Base-by-base conservation (phyloP, 164 flowering plant species). In the Aristolochia contorta region DNA sequence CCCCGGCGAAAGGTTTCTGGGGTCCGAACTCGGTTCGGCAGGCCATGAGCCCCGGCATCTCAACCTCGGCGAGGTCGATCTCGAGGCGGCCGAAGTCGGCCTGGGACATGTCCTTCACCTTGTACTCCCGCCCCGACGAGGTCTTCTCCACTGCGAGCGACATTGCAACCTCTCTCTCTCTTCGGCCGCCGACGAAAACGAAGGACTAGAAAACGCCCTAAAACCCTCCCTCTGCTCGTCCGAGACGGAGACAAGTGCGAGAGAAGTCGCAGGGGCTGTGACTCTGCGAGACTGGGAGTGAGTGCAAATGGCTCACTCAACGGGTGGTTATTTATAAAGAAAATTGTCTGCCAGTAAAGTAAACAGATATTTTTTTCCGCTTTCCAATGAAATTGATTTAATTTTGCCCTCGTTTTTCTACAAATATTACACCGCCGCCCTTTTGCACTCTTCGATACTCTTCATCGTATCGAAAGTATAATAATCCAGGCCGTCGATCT, bases 21-120 rank as follows among this genome's bases (percentile, higher is more conserved):
- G 69, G 67, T n/a, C 74, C 70, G 70, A 71, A 71, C 56, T 66
- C 74, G 22, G 69, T 16, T 4, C 74, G 59, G 69, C 69, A 66
- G 58, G 74, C 16, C 67, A 71, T 71, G 47, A 69, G 60, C 0
- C 72, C 72, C n/a, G 72, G 72, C 72, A 69, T 69, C 51, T 69
- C 72, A 20, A 63, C 72, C 60, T 69, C 72, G 23, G 72, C 72
- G 30, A 69, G 72, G 15, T 69, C 72, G 52, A 69, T 33, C 67
- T 69, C 72, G 21, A 69, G 60, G 20, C 72, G 72, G 23, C 72
- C 72, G 61, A 69, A 69, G 49, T 69, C 72, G 6, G 73, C 73
- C 62, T 61, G 73, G 21, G 73, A 65, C 73, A 70, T 61, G 66
- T 70, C 73, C 56, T 65, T 65, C 30, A 70, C 73, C 69, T 70